Evolutionary conservation across 257 asterid genomes (phyloP).

Genomic region (Capsicum pubescens): DNA sequence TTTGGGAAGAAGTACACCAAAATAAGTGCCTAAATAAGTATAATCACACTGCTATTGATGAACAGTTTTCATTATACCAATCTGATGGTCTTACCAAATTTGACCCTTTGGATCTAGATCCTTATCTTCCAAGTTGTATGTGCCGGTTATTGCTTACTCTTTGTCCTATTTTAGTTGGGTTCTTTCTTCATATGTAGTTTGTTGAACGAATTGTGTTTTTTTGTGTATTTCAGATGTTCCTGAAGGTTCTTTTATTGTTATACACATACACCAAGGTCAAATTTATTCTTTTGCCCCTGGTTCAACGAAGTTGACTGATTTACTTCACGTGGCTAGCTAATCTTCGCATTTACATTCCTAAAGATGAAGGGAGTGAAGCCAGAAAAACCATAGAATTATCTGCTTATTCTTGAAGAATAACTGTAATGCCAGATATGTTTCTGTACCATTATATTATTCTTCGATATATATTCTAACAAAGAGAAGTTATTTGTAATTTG

Average conservation of each 20-base stretch:
- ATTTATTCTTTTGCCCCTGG: conserved; percentile 94
- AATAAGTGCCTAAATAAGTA: conserved; percentile 88
- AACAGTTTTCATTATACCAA: conserved; percentile 77
- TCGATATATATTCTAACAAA: not conserved
- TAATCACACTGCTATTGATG: conserved; percentile 78
- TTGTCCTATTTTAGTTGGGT: conserved; percentile 28
- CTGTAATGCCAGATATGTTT: conserved; percentile 13
- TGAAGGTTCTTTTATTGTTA: conserved; percentile 87
- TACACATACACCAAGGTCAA: conserved; percentile 89
- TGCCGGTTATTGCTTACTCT: conserved; percentile 30
- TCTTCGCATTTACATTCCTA: conserved; percentile 86
- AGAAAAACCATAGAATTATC: conserved; percentile 35
- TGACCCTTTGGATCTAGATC: conserved; percentile 64
- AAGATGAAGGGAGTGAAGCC: conserved; percentile 81
- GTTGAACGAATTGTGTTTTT: conserved; percentile 22
- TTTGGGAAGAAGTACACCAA: conserved; percentile 93
- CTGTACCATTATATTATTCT: not conserved
- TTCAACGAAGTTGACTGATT: conserved; percentile 87
- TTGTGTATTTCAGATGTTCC: conserved; percentile 64
- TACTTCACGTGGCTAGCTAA: conserved; percentile 90
- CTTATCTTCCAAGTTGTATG: conserved; percentile 84
- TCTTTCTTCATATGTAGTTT: conserved; percentile 15
- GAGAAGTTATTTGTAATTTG: not conserved
- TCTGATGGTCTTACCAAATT: conserved; percentile 89
- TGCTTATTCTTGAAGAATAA: not conserved